Evolutionary conservation across 31 red algal genomes (phyloP), one percentile per base, ranked within the genome.

Genomic region (Endocladia muricata): DNA sequence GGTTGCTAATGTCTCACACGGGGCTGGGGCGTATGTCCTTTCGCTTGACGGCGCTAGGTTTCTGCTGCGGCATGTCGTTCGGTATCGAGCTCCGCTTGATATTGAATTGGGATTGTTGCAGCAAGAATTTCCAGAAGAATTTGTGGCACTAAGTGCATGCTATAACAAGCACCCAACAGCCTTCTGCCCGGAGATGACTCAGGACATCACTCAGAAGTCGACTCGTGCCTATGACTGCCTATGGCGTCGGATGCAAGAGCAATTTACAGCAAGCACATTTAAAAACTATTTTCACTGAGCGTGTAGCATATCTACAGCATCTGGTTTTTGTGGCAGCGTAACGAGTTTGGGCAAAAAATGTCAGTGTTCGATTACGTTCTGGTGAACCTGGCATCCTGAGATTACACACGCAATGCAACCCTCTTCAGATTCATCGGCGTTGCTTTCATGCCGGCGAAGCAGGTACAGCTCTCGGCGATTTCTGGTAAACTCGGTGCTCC

Each of bases 51-150:
- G 92, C 34, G 84, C 84, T 3, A 70, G 67, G 15, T 80, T 82
- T 22, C 54, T 95, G 3, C 37, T 73, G 9, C 61, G 86, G 29
- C 87, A 86, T 23, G 65, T 95, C 19, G 34, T 32, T 52, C 34
- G 44, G 31, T 95, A 78, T 62, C 81, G 82, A 4, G 82, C 70
- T 19, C 86, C 92, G 15, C 81, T 95, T 5, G 86, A 95, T 68
- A 59, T 90, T 48, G 83, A 95, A 61, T 73, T 95, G 37, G 79
- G 75, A 42, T 41, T 77, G 15, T 29, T 95, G 13, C 92, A 95
- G 55, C 56, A 48, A 41, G 79, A 95, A 11, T 78, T 78, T 59
- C 30, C 13, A 22, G 39, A 85, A 25, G 79, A 91, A 25, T 91
- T 95, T 73, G 78, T 95, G n/a, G 75, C 84, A 13, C 76, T 95